Base-by-base conservation (phyloP, 2,329 filamentous ascomycete genomes). In the Ceratocystis destructans region DNA sequence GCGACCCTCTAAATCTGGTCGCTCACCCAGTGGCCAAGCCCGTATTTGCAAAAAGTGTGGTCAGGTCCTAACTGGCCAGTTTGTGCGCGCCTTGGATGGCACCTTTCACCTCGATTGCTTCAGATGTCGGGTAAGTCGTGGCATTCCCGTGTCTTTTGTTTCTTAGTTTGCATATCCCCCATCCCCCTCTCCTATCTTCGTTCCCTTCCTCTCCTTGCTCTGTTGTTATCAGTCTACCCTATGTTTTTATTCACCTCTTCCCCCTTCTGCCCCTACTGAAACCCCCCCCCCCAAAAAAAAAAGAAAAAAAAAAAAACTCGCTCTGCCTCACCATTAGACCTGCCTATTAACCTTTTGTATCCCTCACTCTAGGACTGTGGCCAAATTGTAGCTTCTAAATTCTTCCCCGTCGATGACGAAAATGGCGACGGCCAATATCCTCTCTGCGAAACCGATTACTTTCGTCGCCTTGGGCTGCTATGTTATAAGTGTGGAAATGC, bases 71-170 rank as follows among this genome's bases (percentile, higher is more conserved):
- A 95, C 90, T 1, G 94, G 94, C 55, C 94, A 99, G 76, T 99
- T 97, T 74, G 94, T 99, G 70, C 85, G 94, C 72, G 94, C 94
- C 59, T 78, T 99, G 66, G 90, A 92, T 65, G 92, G 91, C 67
- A 97, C 93, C 64, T 99, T 90, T 75, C 94, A 99, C 79, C 79
- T 99, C 70, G 93, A 99, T 76, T 99, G 94, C 80, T 99, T 99
- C 78, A 95, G 90, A 75, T 99, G 94, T 76, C 85, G 90, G 78
- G 93, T 96, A 83, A 78, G 86, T 82, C 41, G 45, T 6, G 50
- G 48, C 22, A 20, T 45, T 53, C 31, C 53, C 20, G 44, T 41
- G 45, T 64, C 17, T 65, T 28, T 20, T 25, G 17, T 48, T 48
- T 20, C 59, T 20, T 68, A 65, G 68, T 63, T 44, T 68, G 41